A percentile compares a stretch with the other conserved stretches of the same genome.
Conservation (phyloP, 768 basidiomycete genomes). For the Termitomyces bulborhizus region DNA sequence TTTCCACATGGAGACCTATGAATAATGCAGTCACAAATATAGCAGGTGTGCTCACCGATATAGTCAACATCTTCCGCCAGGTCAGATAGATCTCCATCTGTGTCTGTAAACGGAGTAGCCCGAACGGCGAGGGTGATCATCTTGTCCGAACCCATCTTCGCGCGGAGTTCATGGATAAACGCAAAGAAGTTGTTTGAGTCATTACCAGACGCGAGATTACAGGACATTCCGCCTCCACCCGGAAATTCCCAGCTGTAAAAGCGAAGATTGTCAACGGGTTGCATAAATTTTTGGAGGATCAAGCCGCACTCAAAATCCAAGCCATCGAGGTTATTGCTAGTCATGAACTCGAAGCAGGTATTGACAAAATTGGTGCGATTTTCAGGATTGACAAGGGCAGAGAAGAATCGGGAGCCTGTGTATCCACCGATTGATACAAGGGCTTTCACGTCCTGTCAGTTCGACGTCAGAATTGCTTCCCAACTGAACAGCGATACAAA, state of each 20-base stretch:
- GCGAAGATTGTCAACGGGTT: background rate
- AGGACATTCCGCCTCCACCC: conserved; percentile 53
- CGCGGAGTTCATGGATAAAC: conserved; percentile 68
- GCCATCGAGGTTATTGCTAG: conserved; percentile 49
- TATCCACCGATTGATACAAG: conserved; percentile 66
- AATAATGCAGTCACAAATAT: background rate
- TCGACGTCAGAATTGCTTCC: background rate
- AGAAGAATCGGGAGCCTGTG: conserved; percentile 60
- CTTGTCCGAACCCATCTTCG: conserved; percentile 40
- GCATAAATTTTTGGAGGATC: background rate
- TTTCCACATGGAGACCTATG: background rate
- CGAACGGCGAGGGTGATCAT: conserved; percentile 48
- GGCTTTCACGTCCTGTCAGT: conserved; percentile 45
- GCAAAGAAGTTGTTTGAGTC: conserved; percentile 76
- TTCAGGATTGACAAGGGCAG: conserved; percentile 45
- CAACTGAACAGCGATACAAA: background rate
- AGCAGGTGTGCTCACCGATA: conserved; percentile 25
- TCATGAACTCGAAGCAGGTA: conserved; percentile 43
- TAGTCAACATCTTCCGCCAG: conserved; percentile 62
- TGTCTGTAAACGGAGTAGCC: conserved; percentile 33
- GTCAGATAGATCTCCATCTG: conserved; percentile 64
- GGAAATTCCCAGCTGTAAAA: conserved; percentile 77
- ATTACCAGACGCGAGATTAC: conserved; percentile 51
- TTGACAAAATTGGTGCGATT: conserved; percentile 63
- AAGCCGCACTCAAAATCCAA: conserved; percentile 46